A percentile compares a stretch with the other conserved stretches of the same genome.
phyloP scores from a whole-genome alignment of 2,329 filamentous ascomycete genomes.

The Ophiostoma sp. region DNA sequence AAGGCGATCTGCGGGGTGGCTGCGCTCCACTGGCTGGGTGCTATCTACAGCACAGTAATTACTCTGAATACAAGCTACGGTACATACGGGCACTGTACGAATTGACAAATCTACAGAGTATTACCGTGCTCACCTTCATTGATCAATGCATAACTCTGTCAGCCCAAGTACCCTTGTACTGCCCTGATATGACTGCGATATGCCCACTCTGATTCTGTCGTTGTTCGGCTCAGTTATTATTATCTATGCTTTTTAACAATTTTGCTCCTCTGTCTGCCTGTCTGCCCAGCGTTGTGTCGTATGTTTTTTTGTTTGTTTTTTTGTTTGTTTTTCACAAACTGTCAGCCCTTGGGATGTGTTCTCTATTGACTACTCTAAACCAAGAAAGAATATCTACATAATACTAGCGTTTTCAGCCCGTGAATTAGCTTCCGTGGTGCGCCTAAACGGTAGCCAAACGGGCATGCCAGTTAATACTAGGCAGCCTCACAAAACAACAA shows the following conservation, averaged over 20 bases:
- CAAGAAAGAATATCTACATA: background rate
- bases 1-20: slow-evolving; percentile 9
- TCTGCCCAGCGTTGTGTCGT: background rate
- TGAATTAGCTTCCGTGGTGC: background rate
- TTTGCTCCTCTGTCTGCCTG: background rate
- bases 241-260: background rate
- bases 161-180: background rate
- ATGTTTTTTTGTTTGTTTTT: background rate
- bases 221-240: background rate
- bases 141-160: background rate
- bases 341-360: no score
- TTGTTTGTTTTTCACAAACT: background rate
- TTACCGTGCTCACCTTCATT: background rate
- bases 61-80: background rate
- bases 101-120: background rate
- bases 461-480: background rate
- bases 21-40: background rate
- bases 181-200: no score
- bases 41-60: background rate
- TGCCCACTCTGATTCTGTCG: background rate
- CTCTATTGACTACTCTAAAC: background rate
- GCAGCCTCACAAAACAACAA: background rate
- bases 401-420: no score
- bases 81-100: background rate
- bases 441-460: background rate